Evolutionary conservation across 2,329 filamentous ascomycete species (phyloP).

Genomic region (Paecilomyces dactylethromorphus): DNA sequence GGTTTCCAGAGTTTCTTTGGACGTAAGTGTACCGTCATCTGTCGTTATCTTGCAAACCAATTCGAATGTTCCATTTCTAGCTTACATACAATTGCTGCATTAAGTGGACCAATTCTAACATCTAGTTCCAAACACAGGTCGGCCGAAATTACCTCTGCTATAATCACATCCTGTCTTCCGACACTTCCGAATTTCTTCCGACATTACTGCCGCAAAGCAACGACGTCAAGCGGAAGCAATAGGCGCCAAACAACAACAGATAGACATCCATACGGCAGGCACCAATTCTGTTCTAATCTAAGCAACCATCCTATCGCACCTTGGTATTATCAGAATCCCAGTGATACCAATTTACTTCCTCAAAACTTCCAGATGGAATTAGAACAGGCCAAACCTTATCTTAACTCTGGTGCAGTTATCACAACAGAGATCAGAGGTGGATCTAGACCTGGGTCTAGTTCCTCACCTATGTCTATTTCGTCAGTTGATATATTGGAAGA

Average conservation of each 20-base stretch:
- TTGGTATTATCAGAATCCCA: neutral
- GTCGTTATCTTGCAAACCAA: neutral
- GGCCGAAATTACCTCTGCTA: conserved; percentile 18
- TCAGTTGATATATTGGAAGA: neutral
- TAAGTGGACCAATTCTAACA: no score
- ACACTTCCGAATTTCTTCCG: conserved; percentile 15
- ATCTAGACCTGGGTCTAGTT: neutral
- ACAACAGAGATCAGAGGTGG: neutral
- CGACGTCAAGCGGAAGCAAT: neutral
- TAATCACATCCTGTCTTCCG: conserved; percentile 17
- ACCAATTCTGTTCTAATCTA: neutral
- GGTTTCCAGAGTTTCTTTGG: conserved; percentile 19
- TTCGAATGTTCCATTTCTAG: no score
- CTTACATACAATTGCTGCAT: no score
- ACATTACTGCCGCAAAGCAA: conserved; percentile 14
- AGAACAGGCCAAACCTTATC: neutral
- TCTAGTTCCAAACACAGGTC: conserved; percentile 5
- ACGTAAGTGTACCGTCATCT: conserved; percentile 11
- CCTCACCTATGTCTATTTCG: neutral
- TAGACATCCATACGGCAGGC: neutral
- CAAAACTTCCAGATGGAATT: neutral
- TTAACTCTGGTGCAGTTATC: neutral
- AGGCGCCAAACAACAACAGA: neutral
- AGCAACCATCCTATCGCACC: neutral
- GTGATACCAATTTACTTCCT: neutral